Percentiles rank a stretch among this genome's conserved stretches.
These are phyloP conservation scores for Trichosporon inkin DNA, from an alignment of 1,284 basidiomycete species.

Conservation along the genomic window DNA sequence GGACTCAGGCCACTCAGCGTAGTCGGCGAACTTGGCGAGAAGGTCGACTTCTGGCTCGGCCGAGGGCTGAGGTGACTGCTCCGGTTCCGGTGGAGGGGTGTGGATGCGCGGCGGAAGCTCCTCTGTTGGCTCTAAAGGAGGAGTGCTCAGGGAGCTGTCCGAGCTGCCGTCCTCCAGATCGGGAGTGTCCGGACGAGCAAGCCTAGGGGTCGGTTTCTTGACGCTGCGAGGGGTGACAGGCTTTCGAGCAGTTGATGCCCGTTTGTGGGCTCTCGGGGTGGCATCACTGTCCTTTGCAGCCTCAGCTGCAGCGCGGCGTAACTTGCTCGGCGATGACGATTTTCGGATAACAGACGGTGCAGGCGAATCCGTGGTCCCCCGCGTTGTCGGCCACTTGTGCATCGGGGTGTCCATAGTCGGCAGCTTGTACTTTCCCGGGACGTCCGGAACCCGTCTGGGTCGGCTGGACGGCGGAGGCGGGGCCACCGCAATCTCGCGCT, in stretches of 20 bases:
- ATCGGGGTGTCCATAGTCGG: conserved; percentile 24
- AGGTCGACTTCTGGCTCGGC: conserved; percentile 1
- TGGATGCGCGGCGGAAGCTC: neutral
- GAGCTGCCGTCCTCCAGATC: neutral
- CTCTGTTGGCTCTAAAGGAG: neutral
- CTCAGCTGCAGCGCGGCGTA: neutral
- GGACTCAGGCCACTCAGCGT: conserved; percentile 5
- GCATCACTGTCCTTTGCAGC: neutral
- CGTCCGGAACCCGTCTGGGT: neutral
- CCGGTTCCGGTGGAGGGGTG: neutral
- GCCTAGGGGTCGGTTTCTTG: neutral
- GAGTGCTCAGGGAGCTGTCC: neutral
- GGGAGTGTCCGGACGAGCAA: neutral
- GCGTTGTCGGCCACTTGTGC: conserved; percentile 22
- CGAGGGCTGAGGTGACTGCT: neutral
- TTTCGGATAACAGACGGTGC: neutral
- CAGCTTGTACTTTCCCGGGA: conserved; percentile 23
- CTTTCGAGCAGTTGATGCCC: neutral
- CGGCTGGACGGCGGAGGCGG: neutral
- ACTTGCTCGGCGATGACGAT: neutral
- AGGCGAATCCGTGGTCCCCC: neutral
- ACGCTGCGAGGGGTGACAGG: neutral
- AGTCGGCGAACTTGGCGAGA: conserved; percentile 11
- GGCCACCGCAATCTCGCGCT: neutral
- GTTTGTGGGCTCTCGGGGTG: neutral